phyloP scores from a whole-genome alignment of 176 grass and related monocot species.

The Eleusine indica region DNA sequence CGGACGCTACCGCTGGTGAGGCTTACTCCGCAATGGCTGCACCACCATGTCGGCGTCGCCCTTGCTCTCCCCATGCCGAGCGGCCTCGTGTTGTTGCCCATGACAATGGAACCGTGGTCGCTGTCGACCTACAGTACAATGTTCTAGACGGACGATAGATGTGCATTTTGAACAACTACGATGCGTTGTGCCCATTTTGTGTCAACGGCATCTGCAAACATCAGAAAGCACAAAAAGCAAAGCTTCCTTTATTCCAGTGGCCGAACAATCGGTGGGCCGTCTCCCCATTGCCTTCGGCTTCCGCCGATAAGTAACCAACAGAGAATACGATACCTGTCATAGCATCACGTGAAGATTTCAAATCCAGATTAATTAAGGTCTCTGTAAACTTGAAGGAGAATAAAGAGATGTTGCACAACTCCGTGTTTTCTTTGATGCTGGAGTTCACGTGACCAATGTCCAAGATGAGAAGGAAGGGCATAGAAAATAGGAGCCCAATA shows the following conservation, averaged over 20 bases:
- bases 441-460: too few species aligned
- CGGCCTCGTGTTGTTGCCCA: conserved; percentile 46
- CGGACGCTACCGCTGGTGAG: conserved; percentile 36
- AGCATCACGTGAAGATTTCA: not conserved
- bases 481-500: too few species aligned
- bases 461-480: too few species aligned
- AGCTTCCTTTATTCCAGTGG: conserved; percentile 36
- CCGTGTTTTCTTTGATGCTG: too few species aligned
- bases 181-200: not conserved
- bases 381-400: not conserved
- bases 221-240: not conserved
- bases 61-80: conserved; percentile 36
- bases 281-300: not conserved
- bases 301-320: not conserved
- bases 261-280: not conserved
- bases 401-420: not conserved
- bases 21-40: conserved; percentile 51
- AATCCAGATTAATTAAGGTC: not conserved
- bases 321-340: conserved; percentile 31
- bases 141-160: not conserved
- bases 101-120: not conserved
- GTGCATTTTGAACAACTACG: not conserved
- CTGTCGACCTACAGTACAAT: not conserved
- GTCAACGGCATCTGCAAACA: not conserved
- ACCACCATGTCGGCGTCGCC: conserved; percentile 27